A percentile compares a stretch with the other conserved stretches of the same genome.
These are phyloP conservation scores for Oryza glumipatula DNA, from an alignment of 176 grass and related monocot species.

Conservation along the genomic window DNA sequence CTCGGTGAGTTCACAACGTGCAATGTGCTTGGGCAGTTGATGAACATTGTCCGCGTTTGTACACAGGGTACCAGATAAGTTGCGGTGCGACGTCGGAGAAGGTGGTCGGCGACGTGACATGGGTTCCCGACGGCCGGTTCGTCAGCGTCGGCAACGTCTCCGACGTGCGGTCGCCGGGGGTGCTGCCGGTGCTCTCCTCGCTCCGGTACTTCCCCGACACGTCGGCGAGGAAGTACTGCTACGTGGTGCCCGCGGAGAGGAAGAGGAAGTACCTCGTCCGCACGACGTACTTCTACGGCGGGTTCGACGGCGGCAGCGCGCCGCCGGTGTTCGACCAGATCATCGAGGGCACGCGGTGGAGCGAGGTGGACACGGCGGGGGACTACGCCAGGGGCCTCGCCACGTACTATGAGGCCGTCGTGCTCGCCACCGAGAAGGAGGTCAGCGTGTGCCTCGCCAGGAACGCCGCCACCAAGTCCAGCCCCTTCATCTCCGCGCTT, in stretches of 20 bases:
- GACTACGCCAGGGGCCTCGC: slow-evolving; percentile 60
- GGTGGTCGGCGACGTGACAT: slow-evolving; percentile 47
- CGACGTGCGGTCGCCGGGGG: slow-evolving; percentile 4
- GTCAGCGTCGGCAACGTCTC: slow-evolving; percentile 44
- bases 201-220: slow-evolving; percentile 78
- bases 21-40: too few relatives aligned
- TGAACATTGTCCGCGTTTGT: background rate
- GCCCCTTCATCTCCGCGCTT: slow-evolving; percentile 88
- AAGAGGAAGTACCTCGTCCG: slow-evolving; percentile 63
- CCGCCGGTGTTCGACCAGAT: slow-evolving; percentile 84
- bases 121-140: slow-evolving; percentile 63
- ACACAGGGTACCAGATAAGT: slow-evolving; percentile 65
- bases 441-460: slow-evolving; percentile 79
- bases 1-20: background rate
- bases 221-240: slow-evolving; percentile 70
- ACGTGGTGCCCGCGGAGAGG: slow-evolving; percentile 53
- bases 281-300: slow-evolving; percentile 85
- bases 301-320: slow-evolving; percentile 61
- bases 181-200: slow-evolving; percentile 49
- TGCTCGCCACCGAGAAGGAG: slow-evolving; percentile 40
- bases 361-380: slow-evolving; percentile 59
- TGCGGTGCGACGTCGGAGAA: slow-evolving; percentile 52
- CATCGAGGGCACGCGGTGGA: slow-evolving; percentile 80
- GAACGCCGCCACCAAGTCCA: slow-evolving; percentile 55
- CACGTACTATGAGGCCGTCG: slow-evolving; percentile 74